These are phyloP conservation scores for Lotmaria passim DNA, from an alignment of 208 protist species.

Conservation along the genomic window DNA sequence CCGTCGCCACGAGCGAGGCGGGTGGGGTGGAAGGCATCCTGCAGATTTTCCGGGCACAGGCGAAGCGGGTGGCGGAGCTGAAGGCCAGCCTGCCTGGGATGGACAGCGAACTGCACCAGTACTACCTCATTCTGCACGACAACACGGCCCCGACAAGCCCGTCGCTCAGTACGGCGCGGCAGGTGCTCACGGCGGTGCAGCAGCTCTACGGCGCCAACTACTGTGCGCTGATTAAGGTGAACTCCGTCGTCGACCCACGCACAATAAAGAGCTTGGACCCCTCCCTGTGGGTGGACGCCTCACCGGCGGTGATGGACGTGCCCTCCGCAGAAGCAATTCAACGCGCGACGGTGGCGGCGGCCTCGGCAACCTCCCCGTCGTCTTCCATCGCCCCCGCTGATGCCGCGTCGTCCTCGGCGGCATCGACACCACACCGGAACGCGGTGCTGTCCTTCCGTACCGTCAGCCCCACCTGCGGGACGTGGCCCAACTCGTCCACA, in stretches of 20 bases:
- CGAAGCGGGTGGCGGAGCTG: conserved; percentile 38
- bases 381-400: conserved; percentile 8
- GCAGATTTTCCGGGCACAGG: conserved; percentile 50
- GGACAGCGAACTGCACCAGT: conserved; percentile 72
- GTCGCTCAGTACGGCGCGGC: conserved; percentile 46
- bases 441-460: conserved; percentile 37
- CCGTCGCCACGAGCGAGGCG: conserved; percentile 56
- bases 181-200: conserved; percentile 53
- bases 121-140: conserved; percentile 83
- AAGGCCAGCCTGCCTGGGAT: conserved; percentile 59
- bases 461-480: conserved; percentile 49
- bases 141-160: conserved; percentile 35
- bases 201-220: conserved; percentile 51
- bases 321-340: conserved; percentile 42
- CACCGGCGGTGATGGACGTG: conserved; percentile 64
- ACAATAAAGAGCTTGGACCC: conserved; percentile 66
- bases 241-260: conserved; percentile 61
- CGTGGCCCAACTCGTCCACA: conserved; percentile 45
- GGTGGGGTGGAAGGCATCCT: conserved; percentile 62
- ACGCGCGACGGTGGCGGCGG: conserved; percentile 19
- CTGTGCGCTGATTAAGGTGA: conserved; percentile 71
- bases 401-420: background rate
- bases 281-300: conserved; percentile 73
- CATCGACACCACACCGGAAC: conserved; percentile 1
- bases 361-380: conserved; percentile 10